Conservation (phyloP, 495 filamentous ascomycete species). For the Talaromyces stipitatus region DNA sequence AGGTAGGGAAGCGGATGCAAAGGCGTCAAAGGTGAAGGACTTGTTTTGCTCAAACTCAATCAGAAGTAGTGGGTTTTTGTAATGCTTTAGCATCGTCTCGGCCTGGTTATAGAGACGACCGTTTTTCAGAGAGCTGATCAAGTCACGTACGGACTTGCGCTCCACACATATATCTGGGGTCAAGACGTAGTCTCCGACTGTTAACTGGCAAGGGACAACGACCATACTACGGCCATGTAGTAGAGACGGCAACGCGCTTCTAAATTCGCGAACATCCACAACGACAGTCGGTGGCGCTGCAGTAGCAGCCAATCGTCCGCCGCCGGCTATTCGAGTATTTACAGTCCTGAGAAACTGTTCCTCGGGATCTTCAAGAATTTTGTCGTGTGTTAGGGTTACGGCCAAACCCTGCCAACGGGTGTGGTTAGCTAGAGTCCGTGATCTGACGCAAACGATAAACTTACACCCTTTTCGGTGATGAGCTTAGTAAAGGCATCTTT, state of each 20-base stretch:
- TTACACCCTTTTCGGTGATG: conserved; percentile 80
- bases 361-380: conserved; percentile 73
- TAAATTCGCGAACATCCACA: conserved; percentile 92
- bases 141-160: conserved; percentile 84
- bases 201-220: conserved; percentile 88
- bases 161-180: conserved; percentile 87
- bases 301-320: conserved; percentile 80
- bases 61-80: conserved; percentile 82
- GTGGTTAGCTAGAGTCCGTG: conserved; percentile 8
- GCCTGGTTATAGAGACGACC: conserved; percentile 87
- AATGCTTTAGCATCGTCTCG: conserved; percentile 90
- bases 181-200: conserved; percentile 93
- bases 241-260: conserved; percentile 84
- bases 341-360: conserved; percentile 90
- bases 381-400: conserved; percentile 69
- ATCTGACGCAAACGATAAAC: neutral
- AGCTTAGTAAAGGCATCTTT: conserved; percentile 93
- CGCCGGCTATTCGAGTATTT: conserved; percentile 94
- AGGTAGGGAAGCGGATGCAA: conserved; percentile 44
- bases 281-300: conserved; percentile 87
- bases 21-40: conserved; percentile 91
- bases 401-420: conserved; percentile 58
- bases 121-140: conserved; percentile 85
- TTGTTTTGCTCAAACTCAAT: conserved; percentile 99
- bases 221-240: conserved; percentile 80